Evolutionary conservation across 1,284 basidiomycete species (phyloP).

Genomic region (Rhodotorula sp.): DNA sequence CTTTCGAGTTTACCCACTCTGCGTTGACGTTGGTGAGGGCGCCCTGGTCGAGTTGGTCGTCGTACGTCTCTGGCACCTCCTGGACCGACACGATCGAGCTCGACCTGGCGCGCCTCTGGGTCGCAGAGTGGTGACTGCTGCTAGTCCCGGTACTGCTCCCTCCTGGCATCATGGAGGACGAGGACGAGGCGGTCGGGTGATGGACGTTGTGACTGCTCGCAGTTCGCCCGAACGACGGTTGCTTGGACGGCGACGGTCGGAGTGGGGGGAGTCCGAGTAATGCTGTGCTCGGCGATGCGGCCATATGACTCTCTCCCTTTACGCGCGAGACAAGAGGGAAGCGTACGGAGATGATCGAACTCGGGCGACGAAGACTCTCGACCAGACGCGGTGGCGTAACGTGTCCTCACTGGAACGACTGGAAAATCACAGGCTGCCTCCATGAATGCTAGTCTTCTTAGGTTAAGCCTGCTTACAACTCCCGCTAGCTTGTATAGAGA

Average conservation of each 20-base stretch:
- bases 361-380: not conserved
- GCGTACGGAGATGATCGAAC: too few species aligned
- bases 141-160: too few species aligned
- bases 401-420: too few species aligned
- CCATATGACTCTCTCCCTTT: not conserved
- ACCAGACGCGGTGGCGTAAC: too few species aligned
- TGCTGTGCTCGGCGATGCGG: constrained; percentile 9
- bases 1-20: constrained; percentile 98
- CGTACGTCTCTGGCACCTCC: constrained; percentile 51
- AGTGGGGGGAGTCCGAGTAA: constrained; percentile 24
- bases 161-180: not conserved
- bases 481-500: too few species aligned
- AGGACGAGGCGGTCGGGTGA: not conserved
- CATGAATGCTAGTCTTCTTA: too few species aligned
- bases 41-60: constrained; percentile 52
- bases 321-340: not conserved
- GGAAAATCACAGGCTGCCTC: too few species aligned
- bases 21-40: constrained; percentile 76
- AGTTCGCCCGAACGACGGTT: constrained; percentile 13
- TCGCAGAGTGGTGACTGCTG: not conserved
- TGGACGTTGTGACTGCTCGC: constrained; percentile 1
- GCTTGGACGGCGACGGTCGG: constrained; percentile 24
- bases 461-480: too few species aligned
- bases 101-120: constrained; percentile 25
- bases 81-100: constrained; percentile 50